Evolutionary conservation across 176 grass and related monocot species (phyloP).

Genomic region (Dactylis glomerata): DNA sequence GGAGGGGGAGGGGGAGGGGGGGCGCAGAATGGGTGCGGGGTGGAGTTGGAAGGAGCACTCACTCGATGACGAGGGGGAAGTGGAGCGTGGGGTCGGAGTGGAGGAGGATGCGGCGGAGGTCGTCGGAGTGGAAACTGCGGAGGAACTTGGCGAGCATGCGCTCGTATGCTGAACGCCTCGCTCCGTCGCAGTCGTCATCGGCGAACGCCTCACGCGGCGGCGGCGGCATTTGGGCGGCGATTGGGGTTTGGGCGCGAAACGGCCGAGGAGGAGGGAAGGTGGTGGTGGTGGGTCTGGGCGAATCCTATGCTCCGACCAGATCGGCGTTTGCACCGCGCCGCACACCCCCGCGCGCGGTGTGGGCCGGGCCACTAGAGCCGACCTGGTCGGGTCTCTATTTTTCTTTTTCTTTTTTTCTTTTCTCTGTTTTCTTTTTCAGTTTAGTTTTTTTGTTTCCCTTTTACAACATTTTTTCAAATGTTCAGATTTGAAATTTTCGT

Average conservation of each 20-base stretch:
- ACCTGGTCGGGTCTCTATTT: no score
- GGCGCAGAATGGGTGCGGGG: background rate
- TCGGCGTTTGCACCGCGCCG: no score
- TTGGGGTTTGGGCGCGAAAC: constrained; percentile 49
- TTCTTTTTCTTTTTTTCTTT: no score
- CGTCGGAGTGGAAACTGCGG: constrained; percentile 18
- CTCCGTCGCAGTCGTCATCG: background rate
- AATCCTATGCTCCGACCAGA: no score
- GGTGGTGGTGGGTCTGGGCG: no score
- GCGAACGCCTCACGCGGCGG: background rate
- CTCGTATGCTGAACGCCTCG: background rate
- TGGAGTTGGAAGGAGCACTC: background rate
- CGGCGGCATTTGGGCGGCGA: constrained; percentile 29
- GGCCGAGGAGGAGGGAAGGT: background rate
- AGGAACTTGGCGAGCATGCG: constrained; percentile 42
- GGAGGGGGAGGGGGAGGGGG: no score
- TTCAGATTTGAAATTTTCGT: no score
- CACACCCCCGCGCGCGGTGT: no score
- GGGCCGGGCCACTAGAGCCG: no score
- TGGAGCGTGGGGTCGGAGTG: constrained; percentile 47
- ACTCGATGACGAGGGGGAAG: constrained; percentile 71
- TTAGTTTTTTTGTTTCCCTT: no score
- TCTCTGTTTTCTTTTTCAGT: no score
- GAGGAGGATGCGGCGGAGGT: constrained; percentile 59
- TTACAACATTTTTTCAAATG: no score